These are phyloP conservation scores for Laetiporus sulphureus DNA, from an alignment of 1,284 basidiomycete genomes.

Conservation along the genomic window DNA sequence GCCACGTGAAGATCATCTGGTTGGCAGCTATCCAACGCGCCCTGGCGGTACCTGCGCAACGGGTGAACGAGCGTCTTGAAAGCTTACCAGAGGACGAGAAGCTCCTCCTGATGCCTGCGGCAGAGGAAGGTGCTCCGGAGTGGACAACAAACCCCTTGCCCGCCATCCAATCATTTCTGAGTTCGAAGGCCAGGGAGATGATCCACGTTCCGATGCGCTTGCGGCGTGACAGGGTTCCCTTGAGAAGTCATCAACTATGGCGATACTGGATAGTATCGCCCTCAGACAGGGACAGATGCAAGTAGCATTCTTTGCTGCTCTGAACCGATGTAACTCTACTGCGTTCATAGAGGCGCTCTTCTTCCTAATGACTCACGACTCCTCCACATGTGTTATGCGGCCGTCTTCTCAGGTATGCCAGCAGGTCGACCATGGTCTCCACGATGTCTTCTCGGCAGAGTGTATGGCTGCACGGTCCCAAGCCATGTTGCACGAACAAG, in stretches of 20 bases:
- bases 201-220: constrained; percentile 1
- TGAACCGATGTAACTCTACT: constrained; percentile 51
- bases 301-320: constrained; percentile 19
- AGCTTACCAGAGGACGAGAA: constrained; percentile 39
- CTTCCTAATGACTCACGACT: constrained; percentile 38
- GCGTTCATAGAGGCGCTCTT: constrained; percentile 53
- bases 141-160: constrained; percentile 28
- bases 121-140: constrained; percentile 12
- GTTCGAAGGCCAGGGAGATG: constrained; percentile 27
- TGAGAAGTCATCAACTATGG: constrained; percentile 15
- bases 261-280: constrained; percentile 19
- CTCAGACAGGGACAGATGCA: constrained; percentile 14
- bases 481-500: constrained; percentile 53
- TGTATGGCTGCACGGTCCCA: constrained; percentile 54
- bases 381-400: constrained; percentile 53
- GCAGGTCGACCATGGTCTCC: constrained; percentile 59
- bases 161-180: constrained; percentile 62
- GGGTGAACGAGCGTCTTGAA: constrained; percentile 54
- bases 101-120: constrained; percentile 7
- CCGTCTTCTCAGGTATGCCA: constrained; percentile 62
- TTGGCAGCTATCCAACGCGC: constrained; percentile 54
- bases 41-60: constrained; percentile 31
- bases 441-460: constrained; percentile 62
- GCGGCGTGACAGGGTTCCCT: not conserved
- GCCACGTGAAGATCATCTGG: constrained; percentile 78